phyloP scores from a whole-genome alignment of 345 rosid genomes.

The Geranium brycei region DNA sequence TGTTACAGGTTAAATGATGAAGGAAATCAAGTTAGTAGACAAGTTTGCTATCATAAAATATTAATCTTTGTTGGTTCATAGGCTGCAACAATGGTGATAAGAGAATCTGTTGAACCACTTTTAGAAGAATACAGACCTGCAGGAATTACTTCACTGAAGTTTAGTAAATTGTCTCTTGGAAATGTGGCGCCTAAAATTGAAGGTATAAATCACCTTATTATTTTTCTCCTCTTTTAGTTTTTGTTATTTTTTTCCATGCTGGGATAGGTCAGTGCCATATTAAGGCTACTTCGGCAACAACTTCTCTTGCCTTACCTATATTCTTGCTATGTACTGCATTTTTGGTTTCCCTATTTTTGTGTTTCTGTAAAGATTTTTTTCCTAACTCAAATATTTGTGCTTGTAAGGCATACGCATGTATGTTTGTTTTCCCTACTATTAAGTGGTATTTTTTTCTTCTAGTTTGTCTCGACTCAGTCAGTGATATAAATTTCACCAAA shows the following conservation, averaged over 20 bases:
- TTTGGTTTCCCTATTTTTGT: not conserved
- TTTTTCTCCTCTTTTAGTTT: not conserved
- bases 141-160: constrained; percentile 85
- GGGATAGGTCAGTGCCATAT: no score
- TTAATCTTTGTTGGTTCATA: constrained; percentile 16
- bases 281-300: not conserved
- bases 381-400: not conserved
- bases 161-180: constrained; percentile 80
- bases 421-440: not conserved
- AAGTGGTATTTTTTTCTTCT: not conserved
- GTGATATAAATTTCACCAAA: no score
- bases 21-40: not conserved
- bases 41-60: not conserved
- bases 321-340: not conserved
- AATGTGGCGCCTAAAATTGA: constrained; percentile 96
- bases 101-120: constrained; percentile 94
- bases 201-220: constrained; percentile 32
- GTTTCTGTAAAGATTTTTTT: not conserved
- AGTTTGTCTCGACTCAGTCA: no score
- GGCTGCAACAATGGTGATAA: constrained; percentile 85
- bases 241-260: not conserved
- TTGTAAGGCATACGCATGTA: no score
- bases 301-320: not conserved
- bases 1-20: no score
- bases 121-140: constrained; percentile 93